Evolutionary conservation across 2,329 filamentous ascomycete species (phyloP), one percentile per base, ranked within the genome.

Genomic region (Epichloe coenophiala): DNA sequence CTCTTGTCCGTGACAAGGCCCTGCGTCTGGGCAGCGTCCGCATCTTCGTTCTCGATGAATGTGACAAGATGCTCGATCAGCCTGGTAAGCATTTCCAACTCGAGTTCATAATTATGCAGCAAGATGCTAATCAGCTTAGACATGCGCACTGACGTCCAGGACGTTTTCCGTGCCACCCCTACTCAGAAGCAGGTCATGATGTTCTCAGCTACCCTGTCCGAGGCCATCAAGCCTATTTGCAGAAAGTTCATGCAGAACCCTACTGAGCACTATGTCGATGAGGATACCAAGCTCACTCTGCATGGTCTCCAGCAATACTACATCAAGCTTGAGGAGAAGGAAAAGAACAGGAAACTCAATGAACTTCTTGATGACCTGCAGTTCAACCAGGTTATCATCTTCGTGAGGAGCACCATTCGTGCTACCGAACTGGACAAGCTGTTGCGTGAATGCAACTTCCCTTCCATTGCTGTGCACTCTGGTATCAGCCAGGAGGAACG

Each of bases 191-290:
- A 98, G 74, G 93, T 98, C 45, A 98, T 98, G 93, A 98, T 98
- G 93, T 98, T 98, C 71, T 95, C 89, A 48, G 93, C 93, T 62
- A 98, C 93, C 2, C 80, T 98, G 33, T 91, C 93, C 11, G 85
- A 94, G 62, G 88, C 94, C 59, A 88, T 95, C 64, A 88, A 94
- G 68, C 89, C 90, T 19, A 90, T 97, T 66, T 98, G 93, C 90
- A 90, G 91, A 74, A 98, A 98, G 75, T 98, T 98, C 76, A 98
- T 98, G 93, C 88, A 95, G 72, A 95, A 95, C 69, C 93, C 93
- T 33, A 87, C 95, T 2, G 93, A 98, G 73, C 90, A 97, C 68
- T 96, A 94, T 64, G 91, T 97, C 57, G 93, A 97, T 61, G 90
- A 97, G 61, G 91, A 97, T 68, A 94, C 90, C 60, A 97, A 97